Evolutionary conservation across 768 basidiomycete genomes (phyloP), one percentile per base, ranked within the genome.

Genomic region (Gautieria morchelliformis): DNA sequence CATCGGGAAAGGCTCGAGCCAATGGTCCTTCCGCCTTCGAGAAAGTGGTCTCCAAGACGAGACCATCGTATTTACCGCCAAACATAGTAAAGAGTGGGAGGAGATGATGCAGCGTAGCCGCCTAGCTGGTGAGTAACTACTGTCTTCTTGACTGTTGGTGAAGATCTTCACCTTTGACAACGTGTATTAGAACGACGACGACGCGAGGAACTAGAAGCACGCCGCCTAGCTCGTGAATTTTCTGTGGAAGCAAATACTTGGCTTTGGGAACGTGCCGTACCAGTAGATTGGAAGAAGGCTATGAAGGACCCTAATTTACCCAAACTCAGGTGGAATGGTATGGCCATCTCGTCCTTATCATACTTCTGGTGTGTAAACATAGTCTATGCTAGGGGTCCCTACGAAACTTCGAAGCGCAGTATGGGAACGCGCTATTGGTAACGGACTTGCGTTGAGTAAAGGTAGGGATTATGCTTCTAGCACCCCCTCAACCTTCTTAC

Each of bases 351-450:
- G 17, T 45, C 19, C 30, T 35, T 37, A 3, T 37, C 35, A 14
- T 37, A 37, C 35, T 27, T 27, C 27, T 27, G 5, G 20, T 22
- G 7, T n/a, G 17, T 10, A n/a, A 44, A 44, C n/a, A n/a, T 17
- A 19, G 8, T 44, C 19, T 14, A 40, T 37, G 8, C 30, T 17
- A 44, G 56, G 56, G 19, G 45, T 57, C 62, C 93, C 93, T 2
- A 79, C 86, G 0, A 87, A 89, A 65, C 69, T 91, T 55, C 80
- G 93, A 33, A 85, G 87, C 4, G 67, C 76, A 1, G 78, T 94
- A 75, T 95, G 93, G 93, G 82, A 88, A 67, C 77, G 77, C 52
- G 89, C 86, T n/a, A 81, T 87, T 15, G 93, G 93, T 8, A 95
- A 95, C 66, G 74, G 81, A 24, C 74, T 95, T 45, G 83, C 89